Base-by-base conservation (phyloP, 2,329 filamentous ascomycete species). In the Colletotrichum sp. region DNA sequence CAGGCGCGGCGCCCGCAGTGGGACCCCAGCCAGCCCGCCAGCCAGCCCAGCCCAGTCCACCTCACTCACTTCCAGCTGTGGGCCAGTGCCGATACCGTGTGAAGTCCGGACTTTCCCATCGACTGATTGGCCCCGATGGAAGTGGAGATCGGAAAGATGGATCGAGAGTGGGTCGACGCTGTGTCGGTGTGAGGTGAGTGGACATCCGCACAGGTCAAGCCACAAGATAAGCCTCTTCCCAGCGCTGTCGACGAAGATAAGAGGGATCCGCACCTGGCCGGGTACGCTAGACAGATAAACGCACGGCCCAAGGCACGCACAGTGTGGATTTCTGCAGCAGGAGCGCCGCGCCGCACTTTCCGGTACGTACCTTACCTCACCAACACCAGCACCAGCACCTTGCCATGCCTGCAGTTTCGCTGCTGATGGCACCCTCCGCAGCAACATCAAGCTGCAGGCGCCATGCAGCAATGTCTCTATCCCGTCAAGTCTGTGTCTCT, bases 381-480 rank as follows among this genome's bases (percentile, higher is more conserved):
- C 34, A 36, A 7, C 13, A 16, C 7, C 15, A 34, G 13, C 32
- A 36, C 34, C 34, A 39, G 34, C 34, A 48, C n/a, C n/a, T 12
- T 21, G 9, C 18, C 43, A 13, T 6, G 43, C 43, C 18, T 4
- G 18, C 9, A 32, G 24, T 32, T 30, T 18, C n/a, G 28, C 39
- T 32, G 65, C 65, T 48, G 24, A 68, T 59, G 32, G 36, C 57
- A 75, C 73, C 73, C 60, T 67, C 30, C 36, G 48, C 26, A 71
- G 72, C 57, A 48, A 72, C 69, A 32, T 75, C 32, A 57, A 36
- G 32, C 69, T 72, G 69, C 69, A 68, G 39, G 21, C 64, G 69
- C 69, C 73, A 75, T 75, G 73, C 73, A 68, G 39, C 70, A 69
- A 52, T 57, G 73, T 68, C 73, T 73, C 43, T 63, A 59, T 63